Evolutionary conservation across 2,329 filamentous ascomycete genomes (phyloP), one percentile per base, ranked within the genome.

Genomic region (Fonsecaea pedrosoi): DNA sequence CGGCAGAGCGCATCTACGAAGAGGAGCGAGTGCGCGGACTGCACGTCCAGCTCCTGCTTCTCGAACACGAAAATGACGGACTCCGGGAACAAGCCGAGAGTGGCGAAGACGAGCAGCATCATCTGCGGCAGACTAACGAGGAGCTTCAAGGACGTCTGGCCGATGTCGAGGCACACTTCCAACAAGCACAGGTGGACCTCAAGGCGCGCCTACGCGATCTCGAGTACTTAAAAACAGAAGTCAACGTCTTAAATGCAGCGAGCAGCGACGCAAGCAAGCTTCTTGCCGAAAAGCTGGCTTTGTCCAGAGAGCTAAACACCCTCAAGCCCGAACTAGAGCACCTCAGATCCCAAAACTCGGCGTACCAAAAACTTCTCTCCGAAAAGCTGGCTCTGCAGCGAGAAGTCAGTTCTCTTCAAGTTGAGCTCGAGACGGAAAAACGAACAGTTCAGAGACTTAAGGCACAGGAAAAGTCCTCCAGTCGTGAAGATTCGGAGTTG

Each of bases 301-400:
- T 90, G 42, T 81, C 84, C 35, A 85, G 86, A 63, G 87, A 90
- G 73, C 74, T 90, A 21, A 82, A 85, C 32, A 81, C 78, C 6
- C 72, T 90, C 64, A 86, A 85, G 72, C 85, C 86, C 2, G 88
- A 90, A 75, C 74, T 90, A 38, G 87, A 89, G 69, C 86, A 88
- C 73, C 78, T 90, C 13, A 84, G 83, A 69, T 81, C 84, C 6
- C 87, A 90, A 75, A 82, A 82, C 21, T 78, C 81, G 37, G 82
- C 83, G 13, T 87, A 94, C 62, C 89, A 93, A 74, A 84, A 86
- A 1, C 81, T 92, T 10, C 82, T 96, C 15, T 83, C 90, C 1
- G 92, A 96, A 75, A 97, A 96, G 77, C 83, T 94, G 54, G 85
- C 90, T 1, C 80, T 97, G 13, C 89, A 95, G 75, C 89, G 91